Conservation (phyloP, 75 land plant genomes). For the Azolla pinnata region DNA sequence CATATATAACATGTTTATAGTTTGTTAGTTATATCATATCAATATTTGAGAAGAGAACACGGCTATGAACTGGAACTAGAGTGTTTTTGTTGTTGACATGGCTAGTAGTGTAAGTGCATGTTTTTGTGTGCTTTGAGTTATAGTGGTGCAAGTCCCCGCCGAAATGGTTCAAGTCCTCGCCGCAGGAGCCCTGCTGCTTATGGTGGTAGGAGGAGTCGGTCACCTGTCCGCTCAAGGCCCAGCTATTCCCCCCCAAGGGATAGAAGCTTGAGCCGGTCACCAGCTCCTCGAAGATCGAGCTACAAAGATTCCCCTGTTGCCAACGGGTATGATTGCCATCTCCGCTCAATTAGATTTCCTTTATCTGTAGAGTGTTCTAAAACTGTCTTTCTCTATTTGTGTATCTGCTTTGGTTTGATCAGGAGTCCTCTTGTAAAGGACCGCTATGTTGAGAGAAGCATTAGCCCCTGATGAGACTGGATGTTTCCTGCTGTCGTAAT, state of each 20-base stretch:
- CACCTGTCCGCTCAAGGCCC: neutral
- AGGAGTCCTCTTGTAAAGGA: neutral
- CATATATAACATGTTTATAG: no score
- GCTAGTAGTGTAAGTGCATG: no score
- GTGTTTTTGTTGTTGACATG: no score
- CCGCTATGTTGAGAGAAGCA: neutral
- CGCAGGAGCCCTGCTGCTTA: slow-evolving; percentile 1
- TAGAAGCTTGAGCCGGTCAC: slow-evolving; percentile 3
- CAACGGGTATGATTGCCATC: slow-evolving; percentile 2
- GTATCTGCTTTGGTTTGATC: neutral
- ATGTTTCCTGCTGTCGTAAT: neutral
- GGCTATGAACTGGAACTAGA: no score
- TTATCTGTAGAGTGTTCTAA: neutral
- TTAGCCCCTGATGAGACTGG: neutral
- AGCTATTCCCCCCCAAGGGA: neutral
- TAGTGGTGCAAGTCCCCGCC: slow-evolving; percentile 1
- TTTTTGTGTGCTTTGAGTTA: no score
- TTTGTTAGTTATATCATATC: no score
- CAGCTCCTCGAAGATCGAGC: neutral
- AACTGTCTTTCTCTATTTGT: neutral
- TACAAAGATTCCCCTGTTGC: neutral
- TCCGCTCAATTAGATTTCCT: neutral
- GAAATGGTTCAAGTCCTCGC: neutral
- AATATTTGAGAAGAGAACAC: no score
- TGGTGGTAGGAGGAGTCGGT: neutral